These are phyloP conservation scores for Gossypium mustelinum DNA, from an alignment of 345 rosid species.

Conservation along the genomic window DNA sequence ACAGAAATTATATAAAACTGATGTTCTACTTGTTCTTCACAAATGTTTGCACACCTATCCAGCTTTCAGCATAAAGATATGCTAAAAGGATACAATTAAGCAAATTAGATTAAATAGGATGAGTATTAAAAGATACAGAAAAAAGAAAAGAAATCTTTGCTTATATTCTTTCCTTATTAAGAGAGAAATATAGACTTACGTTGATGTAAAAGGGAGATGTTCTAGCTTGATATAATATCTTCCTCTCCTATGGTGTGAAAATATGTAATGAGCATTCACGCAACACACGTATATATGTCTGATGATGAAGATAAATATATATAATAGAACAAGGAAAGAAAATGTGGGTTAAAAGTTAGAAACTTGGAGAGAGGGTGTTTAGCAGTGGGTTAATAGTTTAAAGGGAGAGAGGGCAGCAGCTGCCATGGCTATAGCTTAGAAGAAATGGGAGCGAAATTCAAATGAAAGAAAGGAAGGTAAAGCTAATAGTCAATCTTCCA, in stretches of 20 bases:
- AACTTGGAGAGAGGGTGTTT: too few relatives aligned
- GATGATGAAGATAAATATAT: not conserved
- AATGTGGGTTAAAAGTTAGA: not conserved
- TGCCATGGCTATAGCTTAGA: too few relatives aligned
- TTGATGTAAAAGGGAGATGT: not conserved
- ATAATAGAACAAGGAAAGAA: not conserved
- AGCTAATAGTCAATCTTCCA: conserved; percentile 36
- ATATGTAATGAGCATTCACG: not conserved
- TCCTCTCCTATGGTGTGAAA: not conserved
- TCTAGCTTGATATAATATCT: not conserved
- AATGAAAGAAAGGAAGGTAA: conserved; percentile 29
- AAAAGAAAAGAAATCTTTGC: too few relatives aligned
- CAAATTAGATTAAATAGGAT: too few relatives aligned
- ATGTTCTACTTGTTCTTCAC: too few relatives aligned
- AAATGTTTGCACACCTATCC: too few relatives aligned
- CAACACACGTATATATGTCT: too few relatives aligned
- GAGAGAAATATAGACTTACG: not conserved
- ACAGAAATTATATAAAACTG: too few relatives aligned
- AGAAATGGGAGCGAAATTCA: not conserved
- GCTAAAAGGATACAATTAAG: too few relatives aligned
- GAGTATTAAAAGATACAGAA: too few relatives aligned
- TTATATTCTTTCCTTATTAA: not conserved
- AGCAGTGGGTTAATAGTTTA: not conserved
- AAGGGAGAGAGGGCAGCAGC: not conserved
- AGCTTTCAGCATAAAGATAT: too few relatives aligned